Evolutionary conservation across 140 eudicot genomes (phyloP).

Genomic region (Cichorium intybus): DNA sequence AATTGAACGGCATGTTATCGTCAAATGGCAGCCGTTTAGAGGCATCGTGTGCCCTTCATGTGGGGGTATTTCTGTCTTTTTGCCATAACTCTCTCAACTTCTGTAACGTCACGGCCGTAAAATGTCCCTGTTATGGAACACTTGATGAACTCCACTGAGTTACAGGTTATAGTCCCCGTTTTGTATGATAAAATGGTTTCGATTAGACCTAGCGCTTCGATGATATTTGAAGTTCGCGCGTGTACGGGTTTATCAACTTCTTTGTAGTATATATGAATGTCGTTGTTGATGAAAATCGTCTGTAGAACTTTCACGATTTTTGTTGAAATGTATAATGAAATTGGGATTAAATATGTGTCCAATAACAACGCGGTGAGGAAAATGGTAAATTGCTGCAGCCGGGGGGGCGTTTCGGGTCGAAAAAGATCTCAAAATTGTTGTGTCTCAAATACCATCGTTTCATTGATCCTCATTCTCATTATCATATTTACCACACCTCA

Average conservation of each 20-base stretch:
- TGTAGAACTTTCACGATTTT: slow-evolving; percentile 89
- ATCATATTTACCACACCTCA: too few species aligned
- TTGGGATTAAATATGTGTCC: slow-evolving; percentile 83
- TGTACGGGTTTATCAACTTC: slow-evolving; percentile 93
- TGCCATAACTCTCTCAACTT: slow-evolving; percentile 96
- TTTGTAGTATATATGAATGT: slow-evolving; percentile 75
- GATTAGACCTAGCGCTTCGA: slow-evolving; percentile 94
- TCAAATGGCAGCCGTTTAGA: too few species aligned
- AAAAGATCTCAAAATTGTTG: slow-evolving; percentile 44
- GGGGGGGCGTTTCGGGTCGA: slow-evolving; percentile 77
- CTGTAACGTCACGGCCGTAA: slow-evolving; percentile 88
- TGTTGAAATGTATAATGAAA: slow-evolving; percentile 82
- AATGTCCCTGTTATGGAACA: slow-evolving; percentile 88
- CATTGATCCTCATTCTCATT: too few species aligned
- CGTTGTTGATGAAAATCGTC: slow-evolving; percentile 72
- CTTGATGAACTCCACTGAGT: slow-evolving; percentile 92
- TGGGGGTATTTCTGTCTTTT: too few species aligned
- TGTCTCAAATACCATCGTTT: slow-evolving; percentile 86
- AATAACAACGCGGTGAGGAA: slow-evolving; percentile 65
- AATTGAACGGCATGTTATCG: too few species aligned
- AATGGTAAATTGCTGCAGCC: slow-evolving; percentile 68
- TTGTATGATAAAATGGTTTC: slow-evolving; percentile 93
- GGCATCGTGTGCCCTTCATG: too few species aligned
- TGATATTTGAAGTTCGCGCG: slow-evolving; percentile 89
- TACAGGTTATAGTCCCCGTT: slow-evolving; percentile 93